These are phyloP conservation scores for Coemansia sp. DNA, from an alignment of 192 early-diverging fungal genomes.

Conservation along the genomic window DNA sequence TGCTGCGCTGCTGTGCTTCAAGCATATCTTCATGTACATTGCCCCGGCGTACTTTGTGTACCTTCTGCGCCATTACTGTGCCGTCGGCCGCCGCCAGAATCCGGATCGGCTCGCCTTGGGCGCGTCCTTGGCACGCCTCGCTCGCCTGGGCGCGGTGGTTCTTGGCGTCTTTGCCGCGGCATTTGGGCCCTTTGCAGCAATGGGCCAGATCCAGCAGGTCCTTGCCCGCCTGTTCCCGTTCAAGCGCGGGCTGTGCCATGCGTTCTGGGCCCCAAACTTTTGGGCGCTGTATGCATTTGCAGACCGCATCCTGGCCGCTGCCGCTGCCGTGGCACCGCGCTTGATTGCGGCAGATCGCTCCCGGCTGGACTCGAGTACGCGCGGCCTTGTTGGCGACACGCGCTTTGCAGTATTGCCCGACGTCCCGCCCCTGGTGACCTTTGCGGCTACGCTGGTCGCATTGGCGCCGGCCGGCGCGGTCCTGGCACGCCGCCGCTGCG, in stretches of 20 bases:
- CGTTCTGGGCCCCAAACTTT: constrained; percentile 96
- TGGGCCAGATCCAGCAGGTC: constrained; percentile 72
- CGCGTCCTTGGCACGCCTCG: constrained; percentile 43
- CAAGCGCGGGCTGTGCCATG: constrained; percentile 92
- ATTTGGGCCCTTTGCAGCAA: constrained; percentile 71
- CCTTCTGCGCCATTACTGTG: constrained; percentile 74
- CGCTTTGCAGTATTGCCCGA: constrained; percentile 74
- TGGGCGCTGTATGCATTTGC: constrained; percentile 87
- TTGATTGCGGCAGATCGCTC: neutral
- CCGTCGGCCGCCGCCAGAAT: constrained; percentile 4
- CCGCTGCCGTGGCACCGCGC: neutral
- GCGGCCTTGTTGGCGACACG: constrained; percentile 87
- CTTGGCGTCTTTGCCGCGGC: constrained; percentile 68
- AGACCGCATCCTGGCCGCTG: constrained; percentile 60
- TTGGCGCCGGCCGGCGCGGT: constrained; percentile 48
- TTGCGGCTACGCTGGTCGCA: constrained; percentile 65
- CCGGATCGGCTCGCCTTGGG: neutral
- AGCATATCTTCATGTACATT: constrained; percentile 92
- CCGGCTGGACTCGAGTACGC: constrained; percentile 58
- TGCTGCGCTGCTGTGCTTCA: constrained; percentile 89
- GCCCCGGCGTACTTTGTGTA: constrained; percentile 93
- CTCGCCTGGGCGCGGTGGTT: constrained; percentile 59
- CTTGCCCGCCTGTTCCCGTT: constrained; percentile 86
- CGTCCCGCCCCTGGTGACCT: constrained; percentile 62
- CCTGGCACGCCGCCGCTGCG: constrained; percentile 36